Base-by-base conservation (phyloP, 2,329 filamentous ascomycete species). In the Aurifilum marmelostoma region DNA sequence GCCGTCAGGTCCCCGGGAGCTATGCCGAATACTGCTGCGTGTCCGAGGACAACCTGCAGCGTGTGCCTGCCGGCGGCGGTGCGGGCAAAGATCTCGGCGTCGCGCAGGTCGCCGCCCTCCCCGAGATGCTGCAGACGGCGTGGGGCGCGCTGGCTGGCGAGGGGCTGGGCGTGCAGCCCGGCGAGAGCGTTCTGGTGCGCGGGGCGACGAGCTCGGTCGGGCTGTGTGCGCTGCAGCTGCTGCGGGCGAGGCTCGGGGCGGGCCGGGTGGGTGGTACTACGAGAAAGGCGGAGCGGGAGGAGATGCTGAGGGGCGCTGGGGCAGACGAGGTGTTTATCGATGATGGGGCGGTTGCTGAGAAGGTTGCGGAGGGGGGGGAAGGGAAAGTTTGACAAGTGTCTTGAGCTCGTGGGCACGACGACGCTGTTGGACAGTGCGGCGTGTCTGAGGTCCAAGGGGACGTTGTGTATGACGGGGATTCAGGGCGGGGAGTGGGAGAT, bases 101-200 rank as follows among this genome's bases (percentile, higher is more conserved):
- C 0, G 66, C 67, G 21, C 62, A 69, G 18, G 71, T 86, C 1
- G 84, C 82, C 6, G 82, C 83, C 0, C 75, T 83, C 65, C 83
- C 83, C 2, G 83, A 85, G 74, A 85, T 85, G 83, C 69, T 85
- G 69, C 83, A 85, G 75, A 85, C 83, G 2, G 80, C 83, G 1
- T 84, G 80, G 73, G 83, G 83, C 0, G 77, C 77, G 8, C 69
- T 85, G 50, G 79, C 80, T 3, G 43, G 43, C n/a, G 76, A 74
- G 60, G 74, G 76, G 4, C 72, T 85, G 61, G 73, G 76, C 58
- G 65, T 85, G 27, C 66, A 77, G 61, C 73, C 76, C 14, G 79
- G 78, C 0, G 82, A 85, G 14, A 78, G 76, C 18, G 67, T 85
- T 65, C 75, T 86, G n/a, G 77, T 85, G n/a, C 76, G 83, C 6